A percentile compares a stretch with the other conserved stretches of the same genome.
These are phyloP conservation scores for Lineolata rhizophorae DNA, from an alignment of 495 filamentous ascomycete species.

Conservation along the genomic window DNA sequence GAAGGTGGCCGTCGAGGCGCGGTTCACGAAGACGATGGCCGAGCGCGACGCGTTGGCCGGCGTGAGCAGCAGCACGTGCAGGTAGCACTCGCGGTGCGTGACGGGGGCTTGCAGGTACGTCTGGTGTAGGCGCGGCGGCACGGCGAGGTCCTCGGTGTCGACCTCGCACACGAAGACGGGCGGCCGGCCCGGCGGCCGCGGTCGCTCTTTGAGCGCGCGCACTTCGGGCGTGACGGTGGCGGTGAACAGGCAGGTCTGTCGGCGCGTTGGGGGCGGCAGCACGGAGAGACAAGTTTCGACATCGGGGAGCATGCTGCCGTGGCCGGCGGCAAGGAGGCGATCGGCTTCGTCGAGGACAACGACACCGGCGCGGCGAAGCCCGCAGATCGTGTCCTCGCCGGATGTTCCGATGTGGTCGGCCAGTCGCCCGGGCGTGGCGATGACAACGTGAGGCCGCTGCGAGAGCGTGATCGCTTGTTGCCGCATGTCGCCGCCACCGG, in stretches of 20 bases:
- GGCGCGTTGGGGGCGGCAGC: slow-evolving; percentile 45
- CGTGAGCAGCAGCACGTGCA: slow-evolving; percentile 75
- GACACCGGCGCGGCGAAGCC: slow-evolving; percentile 52
- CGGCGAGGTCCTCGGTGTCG: slow-evolving; percentile 45
- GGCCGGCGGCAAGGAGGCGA: slow-evolving; percentile 52
- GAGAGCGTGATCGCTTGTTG: slow-evolving; percentile 65
- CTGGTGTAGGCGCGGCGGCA: slow-evolving; percentile 63
- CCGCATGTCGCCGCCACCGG: slow-evolving; percentile 83
- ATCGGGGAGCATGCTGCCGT: slow-evolving; percentile 80
- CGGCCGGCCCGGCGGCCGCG: slow-evolving; percentile 38
- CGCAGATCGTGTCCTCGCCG: slow-evolving; percentile 69
- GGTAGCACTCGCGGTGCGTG: slow-evolving; percentile 78
- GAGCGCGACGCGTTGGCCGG: slow-evolving; percentile 49
- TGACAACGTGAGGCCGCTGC: slow-evolving; percentile 68
- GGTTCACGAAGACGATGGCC: slow-evolving; percentile 86
- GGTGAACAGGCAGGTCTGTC: slow-evolving; percentile 90
- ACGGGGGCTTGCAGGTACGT: slow-evolving; percentile 71
- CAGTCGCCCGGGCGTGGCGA: slow-evolving; percentile 83
- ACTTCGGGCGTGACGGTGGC: slow-evolving; percentile 92
- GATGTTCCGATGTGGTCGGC: slow-evolving; percentile 86
- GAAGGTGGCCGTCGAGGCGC: slow-evolving; percentile 67
- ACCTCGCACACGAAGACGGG: slow-evolving; percentile 82
- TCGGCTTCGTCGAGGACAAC: slow-evolving; percentile 96
- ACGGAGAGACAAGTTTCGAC: slow-evolving; percentile 67
- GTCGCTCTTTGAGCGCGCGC: slow-evolving; percentile 52